Percentiles rank a stretch among this genome's conserved stretches.
Conservation (phyloP, 2,329 filamentous ascomycete species). For the Claviceps paspali region DNA sequence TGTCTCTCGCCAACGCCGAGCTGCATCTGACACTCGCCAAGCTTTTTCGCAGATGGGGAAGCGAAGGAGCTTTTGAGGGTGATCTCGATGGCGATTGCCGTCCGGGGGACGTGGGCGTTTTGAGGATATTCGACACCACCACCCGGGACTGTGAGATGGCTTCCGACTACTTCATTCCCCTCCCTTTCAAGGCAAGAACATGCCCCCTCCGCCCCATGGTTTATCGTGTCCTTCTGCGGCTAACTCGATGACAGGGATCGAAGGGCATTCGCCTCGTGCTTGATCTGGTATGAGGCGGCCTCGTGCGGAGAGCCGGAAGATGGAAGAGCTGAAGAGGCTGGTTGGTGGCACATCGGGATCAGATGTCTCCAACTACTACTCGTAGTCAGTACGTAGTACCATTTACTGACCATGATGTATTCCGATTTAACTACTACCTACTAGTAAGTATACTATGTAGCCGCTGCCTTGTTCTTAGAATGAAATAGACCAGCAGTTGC, state of each 20-base stretch:
- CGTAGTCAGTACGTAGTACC: too few species aligned
- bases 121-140: slow-evolving; percentile 21
- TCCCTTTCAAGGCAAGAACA: slow-evolving; percentile 21
- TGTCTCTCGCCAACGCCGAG: slow-evolving; percentile 23
- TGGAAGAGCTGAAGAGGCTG: too few species aligned
- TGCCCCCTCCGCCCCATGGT: neutral
- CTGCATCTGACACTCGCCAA: slow-evolving; percentile 22
- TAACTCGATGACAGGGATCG: slow-evolving; percentile 13
- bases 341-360: too few species aligned
- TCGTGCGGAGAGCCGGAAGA: too few species aligned
- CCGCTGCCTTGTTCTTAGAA: too few species aligned
- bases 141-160: slow-evolving; percentile 21
- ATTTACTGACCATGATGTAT: too few species aligned
- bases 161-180: slow-evolving; percentile 23
- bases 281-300: slow-evolving; percentile 9
- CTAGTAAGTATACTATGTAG: too few species aligned
- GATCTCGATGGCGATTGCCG: slow-evolving; percentile 17
- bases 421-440: too few species aligned
- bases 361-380: too few species aligned
- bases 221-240: neutral
- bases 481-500: too few species aligned
- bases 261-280: slow-evolving; percentile 20
- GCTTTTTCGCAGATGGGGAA: slow-evolving; percentile 23
- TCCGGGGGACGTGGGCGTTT: slow-evolving; percentile 17
- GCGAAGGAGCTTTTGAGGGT: slow-evolving; percentile 16